Evolutionary conservation across 805 yeast genomes (phyloP), one percentile per base, ranked within the genome.

Genomic region (Suhomyces vadensis): DNA sequence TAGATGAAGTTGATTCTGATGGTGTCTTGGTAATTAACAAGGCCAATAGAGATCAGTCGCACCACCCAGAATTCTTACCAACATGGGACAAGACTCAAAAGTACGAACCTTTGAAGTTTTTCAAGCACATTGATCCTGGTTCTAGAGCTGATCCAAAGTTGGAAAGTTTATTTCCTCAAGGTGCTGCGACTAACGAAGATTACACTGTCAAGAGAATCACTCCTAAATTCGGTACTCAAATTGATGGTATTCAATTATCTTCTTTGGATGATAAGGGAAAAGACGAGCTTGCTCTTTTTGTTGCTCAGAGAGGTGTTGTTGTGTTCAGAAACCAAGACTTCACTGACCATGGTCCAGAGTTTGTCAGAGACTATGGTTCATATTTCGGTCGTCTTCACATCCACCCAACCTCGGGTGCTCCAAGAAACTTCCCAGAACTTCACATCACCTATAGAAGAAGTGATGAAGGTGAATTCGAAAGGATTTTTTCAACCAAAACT

Each of bases 331-430:
- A 79, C 47, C 88, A 83, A 63, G 88, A 85, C 60, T 75, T 85
- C 49, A 77, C 79, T 37, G 27, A 39, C 8, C 60, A 65, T 21
- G 79, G 83, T 5, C 78, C 81, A 3, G 68, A 65, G 22, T 74
- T 71, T 51, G 75, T 63, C 22, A 76, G 69, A 20, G 70, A 83
- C 31, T 82, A 71, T 64, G 87, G 85, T 39, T 65, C 63, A 37
- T 78, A 84, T 58, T 85, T 81, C 58, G 91, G 92, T 25, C 81
- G 82, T 26, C 72, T 81, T 47, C 90, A 85, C 61, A 74, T 83
- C 47, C 91, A 85, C 58, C 87, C 88, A 37, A 81, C 87, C 9
- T 79, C 86, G 8, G 89, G 90, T 17, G 82, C 86, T 11, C 89
- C 86, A 23, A 69, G 65, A 43, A 61, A 55, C n/a, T 49, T 36